Base-by-base conservation (phyloP, 768 basidiomycete genomes). In the Termitomyces sp. region DNA sequence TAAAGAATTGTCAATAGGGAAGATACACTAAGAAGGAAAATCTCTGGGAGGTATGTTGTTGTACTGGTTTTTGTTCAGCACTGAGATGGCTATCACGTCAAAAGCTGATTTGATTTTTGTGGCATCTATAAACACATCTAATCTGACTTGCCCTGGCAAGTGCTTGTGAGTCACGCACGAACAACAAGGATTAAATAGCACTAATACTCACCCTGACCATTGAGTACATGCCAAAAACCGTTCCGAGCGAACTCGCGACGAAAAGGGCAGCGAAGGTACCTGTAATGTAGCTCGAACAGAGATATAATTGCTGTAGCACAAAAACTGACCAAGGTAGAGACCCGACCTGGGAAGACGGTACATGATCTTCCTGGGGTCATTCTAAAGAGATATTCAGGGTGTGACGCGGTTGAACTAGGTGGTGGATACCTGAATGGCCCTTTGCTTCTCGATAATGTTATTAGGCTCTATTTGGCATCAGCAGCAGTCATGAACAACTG, bases 391-490 rank as follows among this genome's bases (percentile, higher is more conserved):
- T 40, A 50, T 47, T 48, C 35, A 56, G 51, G 47, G 43, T n/a
- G 53, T 50, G 53, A 32, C 37, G 21, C 6, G 34, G 19, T 53
- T 53, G 43, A 50, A 48, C 46, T 59, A 59, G 47, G 57, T 28
- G 8, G 45, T 51, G n/a, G 47, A 30, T 42, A 89, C 90, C 77
- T 91, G 90, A 68, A 82, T 77, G 44, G 66, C 57, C 73, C 71
- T 81, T 71, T 91, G 89, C 66, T 72, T 84, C 71, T 85, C 81
- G 41, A 81, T 68, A 58, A 89, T 77, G 53, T 67, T 67, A 75
- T 91, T 88, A 61, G 83, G 85, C 67, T 78, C 83, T 83, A 63
- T 22, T 45, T 19, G 49, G 15, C 10, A 22, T 54, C n/a, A 62
- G 8, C 28, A 41, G 9, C 37, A 37, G 46, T 12, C 45, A n/a